Evolutionary conservation across 306 rosid species (phyloP).

Genomic region (Fragaria ananassa): DNA sequence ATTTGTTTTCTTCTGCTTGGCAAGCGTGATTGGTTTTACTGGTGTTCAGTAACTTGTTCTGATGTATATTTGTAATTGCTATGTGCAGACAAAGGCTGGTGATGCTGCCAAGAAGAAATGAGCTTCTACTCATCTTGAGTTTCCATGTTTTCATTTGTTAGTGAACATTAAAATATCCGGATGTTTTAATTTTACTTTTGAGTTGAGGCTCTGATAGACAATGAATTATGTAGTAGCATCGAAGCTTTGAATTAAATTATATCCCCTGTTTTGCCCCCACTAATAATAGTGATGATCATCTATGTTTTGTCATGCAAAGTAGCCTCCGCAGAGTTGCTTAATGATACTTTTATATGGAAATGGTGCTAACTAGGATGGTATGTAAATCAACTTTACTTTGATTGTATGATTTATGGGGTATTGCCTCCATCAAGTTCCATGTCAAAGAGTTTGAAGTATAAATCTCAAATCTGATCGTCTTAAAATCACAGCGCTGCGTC

Average conservation of each 20-base stretch:
- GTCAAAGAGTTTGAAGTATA: background rate
- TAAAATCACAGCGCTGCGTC: too few relatives aligned
- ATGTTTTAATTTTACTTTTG: background rate
- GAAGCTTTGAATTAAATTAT: background rate
- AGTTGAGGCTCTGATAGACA: background rate
- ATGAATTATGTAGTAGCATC: background rate
- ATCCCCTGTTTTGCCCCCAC: background rate
- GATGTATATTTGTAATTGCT: background rate
- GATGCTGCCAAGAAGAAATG: conserved; percentile 86
- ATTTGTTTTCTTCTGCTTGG: too few relatives aligned
- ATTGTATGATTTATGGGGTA: too few relatives aligned
- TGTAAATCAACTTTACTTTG: too few relatives aligned
- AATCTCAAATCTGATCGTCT: too few relatives aligned
- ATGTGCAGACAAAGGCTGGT: conserved; percentile 65
- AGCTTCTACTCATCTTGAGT: conserved; percentile 18
- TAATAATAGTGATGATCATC: background rate
- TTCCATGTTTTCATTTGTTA: conserved; percentile 3
- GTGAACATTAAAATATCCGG: background rate
- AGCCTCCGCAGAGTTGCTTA: background rate
- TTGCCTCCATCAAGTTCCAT: too few relatives aligned
- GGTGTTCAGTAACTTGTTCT: background rate
- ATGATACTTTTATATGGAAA: background rate
- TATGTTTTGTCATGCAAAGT: background rate
- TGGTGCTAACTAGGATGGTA: background rate
- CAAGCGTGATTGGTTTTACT: background rate